These are phyloP conservation scores for Aegilops bicornis DNA, from an alignment of 176 grass and related monocot species.

Conservation along the genomic window DNA sequence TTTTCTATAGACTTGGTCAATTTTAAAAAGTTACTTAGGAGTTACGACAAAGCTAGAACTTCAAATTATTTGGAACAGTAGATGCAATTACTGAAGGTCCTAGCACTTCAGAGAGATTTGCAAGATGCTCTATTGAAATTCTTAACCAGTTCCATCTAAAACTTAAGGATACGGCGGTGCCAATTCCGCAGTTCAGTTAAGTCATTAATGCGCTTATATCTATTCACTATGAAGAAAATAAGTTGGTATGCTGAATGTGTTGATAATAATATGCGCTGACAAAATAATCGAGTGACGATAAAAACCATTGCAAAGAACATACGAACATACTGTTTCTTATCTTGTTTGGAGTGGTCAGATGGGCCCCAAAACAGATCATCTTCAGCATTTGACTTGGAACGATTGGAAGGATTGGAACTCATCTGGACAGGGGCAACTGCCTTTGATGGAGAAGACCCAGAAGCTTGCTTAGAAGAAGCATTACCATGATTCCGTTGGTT, in stretches of 20 bases:
- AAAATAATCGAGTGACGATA: not conserved
- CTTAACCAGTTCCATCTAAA: not conserved
- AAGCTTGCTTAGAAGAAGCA: conserved; percentile 67
- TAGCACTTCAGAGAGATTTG: not conserved
- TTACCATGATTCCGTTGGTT: conserved; percentile 55
- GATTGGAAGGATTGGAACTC: conserved; percentile 48
- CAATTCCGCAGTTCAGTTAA: conserved; percentile 1
- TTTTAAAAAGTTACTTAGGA: not conserved
- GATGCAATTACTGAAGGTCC: not conserved
- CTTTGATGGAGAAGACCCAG: conserved; percentile 85
- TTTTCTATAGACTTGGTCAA: not conserved
- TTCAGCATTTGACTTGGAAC: conserved; percentile 68
- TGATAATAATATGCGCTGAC: not conserved
- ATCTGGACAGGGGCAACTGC: conserved; percentile 53
- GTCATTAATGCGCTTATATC: not conserved
- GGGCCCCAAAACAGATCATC: conserved; percentile 99
- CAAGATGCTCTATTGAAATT: not conserved
- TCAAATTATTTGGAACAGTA: not conserved
- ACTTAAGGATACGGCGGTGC: not conserved
- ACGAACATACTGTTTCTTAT: conserved; percentile 70
- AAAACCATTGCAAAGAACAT: conserved; percentile 10
- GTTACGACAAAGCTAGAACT: not conserved
- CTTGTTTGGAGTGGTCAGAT: conserved; percentile 75
- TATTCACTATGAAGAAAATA: not conserved
- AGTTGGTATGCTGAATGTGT: not conserved